Evolutionary conservation across 208 protist species (phyloP), one percentile per base, ranked within the genome.

Genomic region (Vickermania ingenoplastis): DNA sequence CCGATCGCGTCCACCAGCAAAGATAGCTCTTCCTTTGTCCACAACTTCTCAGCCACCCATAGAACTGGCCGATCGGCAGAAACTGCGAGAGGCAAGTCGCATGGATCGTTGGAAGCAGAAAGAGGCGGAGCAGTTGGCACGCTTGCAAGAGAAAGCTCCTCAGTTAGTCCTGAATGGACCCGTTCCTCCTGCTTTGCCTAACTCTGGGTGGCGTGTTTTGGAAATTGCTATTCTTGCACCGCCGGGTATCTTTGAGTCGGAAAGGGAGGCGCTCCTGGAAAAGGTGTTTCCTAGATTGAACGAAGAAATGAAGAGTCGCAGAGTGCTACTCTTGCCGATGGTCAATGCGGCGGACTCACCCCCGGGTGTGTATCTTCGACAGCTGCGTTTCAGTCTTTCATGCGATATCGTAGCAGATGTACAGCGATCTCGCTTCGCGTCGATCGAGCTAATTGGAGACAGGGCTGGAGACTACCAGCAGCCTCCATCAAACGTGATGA

Each of bases 361-460:
- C 2, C 67, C 79, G 1, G 78, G 77, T 14, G 68, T 67, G 0
- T 75, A 74, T 66, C 69, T 67, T 27, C 66, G 61, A 2, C 49
- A 71, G 23, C 25, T 86, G 17, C 71, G 76, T 36, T 81, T 86
- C 27, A 59, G 55, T 22, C 59, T 69, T 1, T 54, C 65, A 11
- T 69, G 60, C 26, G 81, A 94, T 59, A 29, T 90, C 1, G 28
- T 82, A 7, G 63, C 75, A 0, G 73, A 78, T 28, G 73, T 91
- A 11, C 62, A 76, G 54, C 77, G 80, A 17, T 86, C 78, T 0
- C 71, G 74, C 2, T 67, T 91, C 13, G 59, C 79, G 1, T 67
- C 76, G 25, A 85, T 94, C 57, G 83, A 91, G 65, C 65, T 94
- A 13, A 67, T 94, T 41, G 87, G 87, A 1, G 87, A 94, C 53